A percentile compares a stretch with the other conserved stretches of the same genome.
Conservation (phyloP, 345 rosid species). For the Stellera chamaejasme region DNA sequence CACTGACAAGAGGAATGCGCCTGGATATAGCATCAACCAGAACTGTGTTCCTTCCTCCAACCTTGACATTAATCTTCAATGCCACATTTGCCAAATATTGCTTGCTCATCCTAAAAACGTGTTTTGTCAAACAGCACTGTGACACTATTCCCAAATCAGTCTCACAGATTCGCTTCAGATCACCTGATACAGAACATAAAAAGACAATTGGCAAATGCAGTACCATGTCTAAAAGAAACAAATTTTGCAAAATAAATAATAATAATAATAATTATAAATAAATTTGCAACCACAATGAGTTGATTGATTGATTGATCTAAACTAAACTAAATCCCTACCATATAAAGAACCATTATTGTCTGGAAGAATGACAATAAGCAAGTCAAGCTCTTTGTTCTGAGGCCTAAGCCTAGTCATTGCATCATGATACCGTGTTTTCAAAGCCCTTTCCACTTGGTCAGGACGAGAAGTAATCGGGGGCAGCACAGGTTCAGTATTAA, state of each 20-base stretch:
- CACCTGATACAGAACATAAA: conserved; percentile 48
- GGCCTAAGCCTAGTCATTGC: conserved; percentile 59
- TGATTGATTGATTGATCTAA: no score
- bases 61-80: conserved; percentile 93
- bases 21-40: conserved; percentile 91
- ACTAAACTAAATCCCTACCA: conserved; percentile 32
- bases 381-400: conserved; percentile 75
- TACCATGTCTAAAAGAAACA: not conserved
- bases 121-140: conserved; percentile 91
- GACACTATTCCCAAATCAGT: conserved; percentile 96
- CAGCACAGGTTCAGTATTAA: conserved; percentile 70
- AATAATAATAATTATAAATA: not conserved
- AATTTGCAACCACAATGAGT: not conserved
- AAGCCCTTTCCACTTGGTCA: conserved; percentile 79
- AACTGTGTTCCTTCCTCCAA: conserved; percentile 96
- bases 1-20: conserved; percentile 93
- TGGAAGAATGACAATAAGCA: conserved; percentile 88
- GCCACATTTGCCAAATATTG: conserved; percentile 96
- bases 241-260: not conserved
- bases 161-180: conserved; percentile 92
- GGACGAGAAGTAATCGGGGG: conserved; percentile 66
- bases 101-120: conserved; percentile 78
- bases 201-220: conserved; percentile 5
- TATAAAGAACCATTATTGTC: conserved; percentile 97
- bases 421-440: conserved; percentile 80